Evolutionary conservation across 2,329 filamentous ascomycete genomes (phyloP), one percentile per base, ranked within the genome.

Genomic region (Fusarium verticillioides): DNA sequence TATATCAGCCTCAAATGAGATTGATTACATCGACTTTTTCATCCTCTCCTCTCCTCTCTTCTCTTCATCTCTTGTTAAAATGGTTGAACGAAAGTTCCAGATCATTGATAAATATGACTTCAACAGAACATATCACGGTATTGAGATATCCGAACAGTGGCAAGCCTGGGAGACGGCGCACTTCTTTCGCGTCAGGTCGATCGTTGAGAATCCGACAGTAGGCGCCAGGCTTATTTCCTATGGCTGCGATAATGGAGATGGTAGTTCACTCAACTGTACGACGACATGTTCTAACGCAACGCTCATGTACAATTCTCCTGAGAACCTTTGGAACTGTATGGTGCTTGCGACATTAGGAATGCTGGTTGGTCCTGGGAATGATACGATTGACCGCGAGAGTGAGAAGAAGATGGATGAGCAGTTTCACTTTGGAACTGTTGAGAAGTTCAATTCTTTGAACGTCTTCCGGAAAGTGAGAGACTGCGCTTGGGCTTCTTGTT

Each of bases 121-220:
- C 10, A 16, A 39, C 9, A 43, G 47, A 18, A 37, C 26, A 6
- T 57, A 66, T 6, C 23, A 64, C 9, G 63, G 18, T 0, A 42
- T 43, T 0, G 13, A 13, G 7, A 65, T 66, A 13, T 32, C 60
- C 1, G 39, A 49, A 9, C 30, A 60, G 34, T 66, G 64, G 64
- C 62, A 66, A 5, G 52, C 39, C 2, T 66, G 64, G 64, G 50
- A 66, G 58, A 44, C 52, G 4, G 52, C 64, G 4, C 62, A 66
- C 9, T 66, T 66, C 16, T 37, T 50, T 3, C 50, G 44, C 3
- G 7, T 60, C 3, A 21, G 7, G 2, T 19, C 44, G 0, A 59
- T 50, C 5, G 12, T 37, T 2, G 13, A n/a, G 1, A 12, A 60
- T 3, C 43, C 61, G 11, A n/a, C 43, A 0, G 10, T 13, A 1